Evolutionary conservation across 2,329 filamentous ascomycete genomes (phyloP), one percentile per base, ranked within the genome.

Genomic region (Rhynchosporium secalis): DNA sequence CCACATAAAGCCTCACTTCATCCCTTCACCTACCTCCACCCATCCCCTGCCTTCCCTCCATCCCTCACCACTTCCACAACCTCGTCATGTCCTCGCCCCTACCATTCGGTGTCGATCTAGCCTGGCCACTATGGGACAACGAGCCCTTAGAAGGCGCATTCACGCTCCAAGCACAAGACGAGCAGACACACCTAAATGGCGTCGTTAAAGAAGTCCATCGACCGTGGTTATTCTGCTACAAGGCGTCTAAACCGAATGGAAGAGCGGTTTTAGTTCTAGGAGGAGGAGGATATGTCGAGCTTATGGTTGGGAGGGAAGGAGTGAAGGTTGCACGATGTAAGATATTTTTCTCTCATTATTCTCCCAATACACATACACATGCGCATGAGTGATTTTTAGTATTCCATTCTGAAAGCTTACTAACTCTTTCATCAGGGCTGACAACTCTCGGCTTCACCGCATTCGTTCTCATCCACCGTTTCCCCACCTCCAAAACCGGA

Each of bases 221-320:
- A 12, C 57, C 57, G 36, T 60, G 57, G 57, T 12, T 60, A 29
- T 60, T 60, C 26, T 47, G 57, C 1, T 61, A 61, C 43, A 54
- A 54, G 38, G 20, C 58, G 26, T 28, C n/a, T 31, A 40, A 56
- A 15, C 45, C 49, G 29, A 56, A 56, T n/a, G 58, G 58, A 6
- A 41, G 58, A 26, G 43, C 49, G 4, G 20, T 61, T n/a, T 29
- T 61, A 1, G 41, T 61, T n/a, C 15, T 56, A 29, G 58, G 51
- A 38, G 58, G 58, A n/a, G 58, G 58, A 28, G 58, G 58, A 6
- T 61, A 61, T 48, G 43, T 55, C 20, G 49, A 61, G 51, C 43
- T 61, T 10, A 61, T 61, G 58, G 49, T 56, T 5, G 58, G 58
- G 5, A 54, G 51, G 28, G 58, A 61, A 41, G 58, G 58, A 4